phyloP scores from a whole-genome alignment of 768 basidiomycete genomes.

The Gelatoporia subvermispora region DNA sequence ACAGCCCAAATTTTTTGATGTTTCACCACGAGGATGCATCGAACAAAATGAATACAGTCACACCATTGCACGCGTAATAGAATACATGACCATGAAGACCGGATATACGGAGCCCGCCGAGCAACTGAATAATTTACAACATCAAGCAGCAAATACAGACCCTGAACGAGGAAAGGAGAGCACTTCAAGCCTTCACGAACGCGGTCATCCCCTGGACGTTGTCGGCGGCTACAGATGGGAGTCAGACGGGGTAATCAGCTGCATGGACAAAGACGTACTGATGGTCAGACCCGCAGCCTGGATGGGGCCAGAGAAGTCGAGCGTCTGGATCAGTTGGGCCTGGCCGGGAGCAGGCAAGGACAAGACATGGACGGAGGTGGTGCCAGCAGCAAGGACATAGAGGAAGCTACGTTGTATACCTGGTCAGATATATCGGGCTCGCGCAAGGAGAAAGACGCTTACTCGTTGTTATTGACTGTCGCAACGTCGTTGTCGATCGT shows the following conservation, averaged over 20 bases:
- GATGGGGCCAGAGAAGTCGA: constrained; percentile 8
- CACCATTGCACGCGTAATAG: no score
- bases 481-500: constrained; percentile 20
- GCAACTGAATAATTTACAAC: no score
- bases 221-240: constrained; percentile 1
- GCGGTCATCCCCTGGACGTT: constrained; percentile 18
- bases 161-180: no score
- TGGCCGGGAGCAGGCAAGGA: constrained; percentile 16
- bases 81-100: no score
- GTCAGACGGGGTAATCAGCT: not conserved
- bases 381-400: constrained; percentile 17
- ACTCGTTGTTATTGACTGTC: constrained; percentile 16
- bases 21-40: no score
- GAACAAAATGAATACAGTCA: no score
- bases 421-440: not conserved
- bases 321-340: constrained; percentile 11
- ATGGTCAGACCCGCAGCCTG: constrained; percentile 12
- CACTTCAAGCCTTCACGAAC: constrained; percentile 2
- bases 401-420: constrained; percentile 12
- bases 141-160: no score
- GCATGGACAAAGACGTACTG: constrained; percentile 1
- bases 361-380: constrained; percentile 16
- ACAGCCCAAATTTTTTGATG: no score
- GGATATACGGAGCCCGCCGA: no score
- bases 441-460: not conserved